A percentile compares a stretch with the other conserved stretches of the same genome.
Evolutionary conservation across 1,284 basidiomycete genomes (phyloP).

Genomic region (Puccinia coronata): DNA sequence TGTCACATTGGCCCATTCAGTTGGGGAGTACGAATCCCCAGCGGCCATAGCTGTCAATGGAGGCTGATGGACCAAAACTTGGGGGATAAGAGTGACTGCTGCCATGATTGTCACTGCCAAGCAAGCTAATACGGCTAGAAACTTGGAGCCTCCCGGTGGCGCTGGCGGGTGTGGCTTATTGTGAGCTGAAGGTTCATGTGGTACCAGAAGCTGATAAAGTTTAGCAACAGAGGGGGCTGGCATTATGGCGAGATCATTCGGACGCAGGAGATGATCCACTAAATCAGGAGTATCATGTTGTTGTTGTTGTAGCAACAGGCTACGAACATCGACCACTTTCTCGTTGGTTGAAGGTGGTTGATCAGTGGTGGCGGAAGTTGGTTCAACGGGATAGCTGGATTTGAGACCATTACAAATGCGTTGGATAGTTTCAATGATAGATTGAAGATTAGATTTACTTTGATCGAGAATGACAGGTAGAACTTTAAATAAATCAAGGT

Average conservation of each 20-base stretch:
- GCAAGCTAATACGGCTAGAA: slow-evolving; percentile 3
- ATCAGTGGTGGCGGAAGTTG: not conserved
- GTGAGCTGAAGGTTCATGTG: not conserved
- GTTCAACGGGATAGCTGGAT: not conserved
- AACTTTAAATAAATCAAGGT: slow-evolving; percentile 22
- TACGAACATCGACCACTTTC: not conserved
- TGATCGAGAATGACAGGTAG: slow-evolving; percentile 23
- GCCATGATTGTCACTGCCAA: not conserved
- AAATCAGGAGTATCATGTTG: slow-evolving; percentile 18
- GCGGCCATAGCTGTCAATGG: not conserved
- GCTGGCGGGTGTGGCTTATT: not conserved
- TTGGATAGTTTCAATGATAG: not conserved
- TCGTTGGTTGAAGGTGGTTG: not conserved
- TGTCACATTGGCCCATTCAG: not conserved
- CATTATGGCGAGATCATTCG: slow-evolving; percentile 8
- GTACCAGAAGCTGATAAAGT: slow-evolving; percentile 5
- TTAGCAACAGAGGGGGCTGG: slow-evolving; percentile 15
- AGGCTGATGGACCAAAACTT: not conserved
- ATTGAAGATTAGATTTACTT: slow-evolving; percentile 9
- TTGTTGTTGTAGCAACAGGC: not conserved
- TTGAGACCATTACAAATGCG: not conserved
- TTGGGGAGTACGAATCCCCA: not conserved
- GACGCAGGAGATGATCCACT: slow-evolving; percentile 15
- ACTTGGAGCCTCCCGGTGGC: not conserved
- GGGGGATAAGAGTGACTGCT: not conserved